A percentile compares a stretch with the other conserved stretches of the same genome.
Conservation (phyloP, 352 stramenopile genomes). For the Globisporangium paddicum region DNA sequence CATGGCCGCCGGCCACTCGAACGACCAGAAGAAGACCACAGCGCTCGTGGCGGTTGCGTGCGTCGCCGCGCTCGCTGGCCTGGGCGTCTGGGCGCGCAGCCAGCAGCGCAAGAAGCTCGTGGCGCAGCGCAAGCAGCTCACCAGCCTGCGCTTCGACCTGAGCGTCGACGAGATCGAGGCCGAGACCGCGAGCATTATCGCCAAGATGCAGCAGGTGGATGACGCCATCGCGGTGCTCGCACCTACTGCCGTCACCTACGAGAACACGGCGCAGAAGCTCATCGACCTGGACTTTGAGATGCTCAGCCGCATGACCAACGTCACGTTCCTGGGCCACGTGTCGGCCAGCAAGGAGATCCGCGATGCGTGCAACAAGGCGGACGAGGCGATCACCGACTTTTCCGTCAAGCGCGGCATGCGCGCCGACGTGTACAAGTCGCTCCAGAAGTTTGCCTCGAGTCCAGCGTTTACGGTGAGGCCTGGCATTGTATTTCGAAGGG, state of each 20-base stretch:
- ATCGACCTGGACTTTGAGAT: constrained; percentile 84
- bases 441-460: constrained; percentile 52
- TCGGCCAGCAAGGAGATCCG: constrained; percentile 56
- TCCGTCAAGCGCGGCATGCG: constrained; percentile 77
- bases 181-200: constrained; percentile 58
- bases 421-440: constrained; percentile 77
- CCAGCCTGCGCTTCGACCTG: constrained; percentile 67
- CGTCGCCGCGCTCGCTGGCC: constrained; percentile 36
- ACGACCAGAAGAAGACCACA: constrained; percentile 56
- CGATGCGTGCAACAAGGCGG: constrained; percentile 76
- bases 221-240: constrained; percentile 58
- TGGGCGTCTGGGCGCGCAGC: constrained; percentile 42
- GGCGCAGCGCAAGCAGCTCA: constrained; percentile 47
- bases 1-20: constrained; percentile 8
- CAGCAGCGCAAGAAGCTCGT: constrained; percentile 41
- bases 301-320: constrained; percentile 73
- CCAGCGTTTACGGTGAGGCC: constrained; percentile 31
- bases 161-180: constrained; percentile 68
- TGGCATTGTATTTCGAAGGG: background rate
- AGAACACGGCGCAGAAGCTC: constrained; percentile 70
- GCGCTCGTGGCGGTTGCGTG: constrained; percentile 47
- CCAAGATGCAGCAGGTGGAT: constrained; percentile 63
- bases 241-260: constrained; percentile 42
- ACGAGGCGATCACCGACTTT: constrained; percentile 76
- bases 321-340: constrained; percentile 85